Conservation (phyloP, 2,329 filamentous ascomycete species). For the Aureobasidium sp. region DNA sequence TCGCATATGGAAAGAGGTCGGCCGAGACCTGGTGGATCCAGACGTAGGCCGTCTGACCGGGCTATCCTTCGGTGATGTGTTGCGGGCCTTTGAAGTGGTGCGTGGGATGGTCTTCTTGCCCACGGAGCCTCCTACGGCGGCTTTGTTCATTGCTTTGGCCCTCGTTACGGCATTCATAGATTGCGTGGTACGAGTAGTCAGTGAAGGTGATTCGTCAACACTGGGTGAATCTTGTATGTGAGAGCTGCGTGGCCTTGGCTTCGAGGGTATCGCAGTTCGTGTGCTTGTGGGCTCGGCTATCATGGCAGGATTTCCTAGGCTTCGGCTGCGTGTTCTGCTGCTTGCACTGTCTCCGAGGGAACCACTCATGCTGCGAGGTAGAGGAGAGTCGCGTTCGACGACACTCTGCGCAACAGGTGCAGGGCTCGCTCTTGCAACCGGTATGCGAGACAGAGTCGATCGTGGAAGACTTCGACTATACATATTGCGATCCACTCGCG, state of each 20-base stretch:
- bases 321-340: slow-evolving; percentile 63
- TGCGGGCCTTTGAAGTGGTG: background rate
- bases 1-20: slow-evolving; percentile 43
- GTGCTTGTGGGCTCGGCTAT: background rate
- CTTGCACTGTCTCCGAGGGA: slow-evolving; percentile 48
- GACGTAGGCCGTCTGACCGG: slow-evolving; percentile 20
- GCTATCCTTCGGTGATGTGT: slow-evolving; percentile 25
- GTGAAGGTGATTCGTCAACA: background rate
- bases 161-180: background rate
- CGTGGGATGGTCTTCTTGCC: slow-evolving; percentile 9
- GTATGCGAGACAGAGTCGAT: slow-evolving; percentile 68
- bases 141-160: slow-evolving; percentile 8
- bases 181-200: background rate
- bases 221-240: slow-evolving; percentile 1
- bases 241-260: slow-evolving; percentile 5
- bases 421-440: slow-evolving; percentile 73
- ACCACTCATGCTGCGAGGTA: slow-evolving; percentile 46
- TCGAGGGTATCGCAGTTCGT: background rate
- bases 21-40: slow-evolving; percentile 28
- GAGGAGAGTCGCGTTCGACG: slow-evolving; percentile 65
- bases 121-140: background rate
- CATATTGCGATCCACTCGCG: slow-evolving; percentile 46
- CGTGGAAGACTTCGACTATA: slow-evolving; percentile 35
- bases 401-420: slow-evolving; percentile 65
- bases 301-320: slow-evolving; percentile 40